Base-by-base conservation (phyloP, 257 asterid species). In the Knoxia roxburghii region DNA sequence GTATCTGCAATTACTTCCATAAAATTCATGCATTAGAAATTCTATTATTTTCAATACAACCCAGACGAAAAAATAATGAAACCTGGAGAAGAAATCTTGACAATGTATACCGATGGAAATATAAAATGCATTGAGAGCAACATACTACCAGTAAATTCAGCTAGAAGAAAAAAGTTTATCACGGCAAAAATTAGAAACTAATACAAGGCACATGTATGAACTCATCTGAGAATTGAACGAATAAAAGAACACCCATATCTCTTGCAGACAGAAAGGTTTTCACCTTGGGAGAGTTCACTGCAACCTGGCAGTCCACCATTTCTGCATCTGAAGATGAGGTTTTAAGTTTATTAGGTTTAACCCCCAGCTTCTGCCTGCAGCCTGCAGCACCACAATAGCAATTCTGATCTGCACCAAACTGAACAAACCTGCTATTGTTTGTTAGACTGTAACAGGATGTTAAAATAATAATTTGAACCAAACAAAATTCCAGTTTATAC, bases 361-460 rank as follows among this genome's bases (percentile, higher is more conserved):
- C 90, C 39, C 99, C 99, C 59, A 93, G 90, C 82, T 90, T 93
- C 77, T 71, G 84, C 72, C 96, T 81, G 76, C 99, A 93, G 69
- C 81, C 80, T 35, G 60, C 78, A 69, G 99, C 94, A 74, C 99
- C 99, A 75, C 99, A 93, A 74, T 85, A 80, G 79, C 99, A 93
- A 80, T 88, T 90, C 81, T 93, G 90, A 83, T 93, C 99, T 78
- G 99, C 97, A 71, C 99, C 99, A 81, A 93, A 93, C 77, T 93
- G 99, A 81, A 93, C 99, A 82, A 93, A 93, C 90, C 99, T 93
- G 96, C 89, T 72, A 74, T 27, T n/a, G 76, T 71, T 80, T 76
- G 83, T 92, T 83, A 92, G 87, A 77, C 71, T 45, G 70, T 64
- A 67, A 63, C 53, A 69, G 61, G 32, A 68, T 40, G 50, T 68